Evolutionary conservation across 352 stramenopile genomes (phyloP), one percentile per base, ranked within the genome.

Genomic region (Phytopythium vexans): DNA sequence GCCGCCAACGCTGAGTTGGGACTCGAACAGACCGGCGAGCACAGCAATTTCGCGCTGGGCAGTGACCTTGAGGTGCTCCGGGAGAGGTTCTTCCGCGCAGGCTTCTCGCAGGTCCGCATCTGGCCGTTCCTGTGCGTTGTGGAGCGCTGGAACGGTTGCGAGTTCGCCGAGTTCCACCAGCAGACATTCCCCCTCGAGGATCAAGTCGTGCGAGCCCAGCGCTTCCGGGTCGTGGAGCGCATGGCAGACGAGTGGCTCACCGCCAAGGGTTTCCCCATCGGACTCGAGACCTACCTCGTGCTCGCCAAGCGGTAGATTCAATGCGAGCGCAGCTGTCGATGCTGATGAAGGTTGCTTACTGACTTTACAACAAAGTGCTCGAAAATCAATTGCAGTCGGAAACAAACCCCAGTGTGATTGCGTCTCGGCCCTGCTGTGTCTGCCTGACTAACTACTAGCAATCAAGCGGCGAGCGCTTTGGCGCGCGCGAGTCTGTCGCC

Each of bases 281-380:
- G 73, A 1, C 53, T 84, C 31, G 76, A 87, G 54, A 72, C 66
- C 15, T 82, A 79, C 51, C 64, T 87, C 51, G 70, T 87, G 32
- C 33, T 85, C 4, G 70, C 73, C 8, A 68, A 52, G 42, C 64
- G 65, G 33, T 75, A 57, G n/a, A n/a, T n/a, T n/a, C n/a, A n/a
- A n/a, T n/a, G n/a, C n/a, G n/a, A n/a, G n/a, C n/a, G n/a, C n/a
- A n/a, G n/a, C n/a, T n/a, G n/a, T n/a, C n/a, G n/a, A n/a, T n/a
- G n/a, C n/a, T n/a, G n/a, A n/a, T n/a, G n/a, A n/a, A n/a, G n/a
- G n/a, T n/a, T n/a, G n/a, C n/a, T n/a, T n/a, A n/a, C n/a, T n/a
- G n/a, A n/a, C n/a, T n/a, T n/a, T n/a, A n/a, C n/a, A n/a, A n/a
- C n/a, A n/a, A n/a, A n/a, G n/a, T n/a, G n/a, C n/a, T n/a, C n/a